Conservation (phyloP, 768 basidiomycete genomes). For the Krasilnikovozyma curviuscula region DNA sequence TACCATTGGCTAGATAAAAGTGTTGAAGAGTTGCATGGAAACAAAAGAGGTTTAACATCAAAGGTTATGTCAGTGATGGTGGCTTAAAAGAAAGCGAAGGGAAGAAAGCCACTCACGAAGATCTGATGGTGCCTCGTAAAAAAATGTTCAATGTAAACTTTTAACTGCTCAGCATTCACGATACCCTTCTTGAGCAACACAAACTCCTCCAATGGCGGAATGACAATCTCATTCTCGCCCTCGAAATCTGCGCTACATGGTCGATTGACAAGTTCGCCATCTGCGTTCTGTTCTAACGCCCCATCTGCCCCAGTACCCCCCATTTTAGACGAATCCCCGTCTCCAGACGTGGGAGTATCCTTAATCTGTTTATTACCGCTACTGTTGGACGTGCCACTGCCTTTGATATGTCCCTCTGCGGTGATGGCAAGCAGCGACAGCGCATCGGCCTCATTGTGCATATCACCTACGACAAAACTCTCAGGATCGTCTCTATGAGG, state of each 20-base stretch:
- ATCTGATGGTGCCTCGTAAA: slow-evolving; percentile 13
- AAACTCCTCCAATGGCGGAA: slow-evolving; percentile 1
- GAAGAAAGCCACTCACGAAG: slow-evolving; percentile 1
- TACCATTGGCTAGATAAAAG: slow-evolving; percentile 10
- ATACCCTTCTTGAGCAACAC: slow-evolving; percentile 10
- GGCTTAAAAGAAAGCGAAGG: not conserved
- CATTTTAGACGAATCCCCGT: not conserved
- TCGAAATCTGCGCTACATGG: not conserved
- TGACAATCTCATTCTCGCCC: not conserved
- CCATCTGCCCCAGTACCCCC: not conserved
- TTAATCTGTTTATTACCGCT: not conserved
- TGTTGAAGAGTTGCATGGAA: not conserved
- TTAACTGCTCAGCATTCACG: slow-evolving; percentile 3
- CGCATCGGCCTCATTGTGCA: slow-evolving; percentile 11
- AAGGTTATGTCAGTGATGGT: not conserved
- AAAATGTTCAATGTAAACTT: slow-evolving; percentile 13
- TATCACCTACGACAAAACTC: slow-evolving; percentile 5
- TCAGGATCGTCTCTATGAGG: too few relatives aligned
- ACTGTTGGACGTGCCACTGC: not conserved
- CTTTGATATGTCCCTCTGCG: slow-evolving; percentile 2
- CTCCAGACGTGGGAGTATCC: not conserved
- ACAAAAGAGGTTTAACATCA: not conserved
- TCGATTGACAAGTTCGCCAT: not conserved
- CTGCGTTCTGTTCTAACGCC: not conserved
- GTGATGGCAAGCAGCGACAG: slow-evolving; percentile 6